Conservation (phyloP, 441 rosid genomes). For the Arabidopsis hybrid region DNA sequence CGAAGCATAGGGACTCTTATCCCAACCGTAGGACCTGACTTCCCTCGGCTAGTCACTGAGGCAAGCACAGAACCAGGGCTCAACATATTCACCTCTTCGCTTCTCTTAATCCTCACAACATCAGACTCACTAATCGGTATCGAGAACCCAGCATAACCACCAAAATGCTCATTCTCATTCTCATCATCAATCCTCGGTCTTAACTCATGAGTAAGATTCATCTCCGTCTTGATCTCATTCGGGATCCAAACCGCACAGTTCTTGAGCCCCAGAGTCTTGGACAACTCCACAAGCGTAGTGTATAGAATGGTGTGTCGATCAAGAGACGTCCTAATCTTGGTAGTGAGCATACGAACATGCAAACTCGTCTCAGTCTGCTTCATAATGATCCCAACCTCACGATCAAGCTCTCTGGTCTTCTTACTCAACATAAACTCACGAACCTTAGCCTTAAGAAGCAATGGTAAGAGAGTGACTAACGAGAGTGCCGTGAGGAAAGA, state of each 20-base stretch:
- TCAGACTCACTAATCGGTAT: conserved; percentile 79
- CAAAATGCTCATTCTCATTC: not conserved
- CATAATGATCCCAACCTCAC: conserved; percentile 46
- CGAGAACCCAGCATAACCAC: conserved; percentile 30
- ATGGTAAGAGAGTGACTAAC: conserved; percentile 33
- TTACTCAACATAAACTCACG: conserved; percentile 43
- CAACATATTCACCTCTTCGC: conserved; percentile 71
- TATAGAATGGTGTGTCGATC: conserved; percentile 80
- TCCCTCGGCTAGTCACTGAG: conserved; percentile 61
- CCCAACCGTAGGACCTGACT: conserved; percentile 77
- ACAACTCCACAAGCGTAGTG: conserved; percentile 89
- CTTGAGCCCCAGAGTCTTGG: conserved; percentile 78
- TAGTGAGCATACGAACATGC: conserved; percentile 95
- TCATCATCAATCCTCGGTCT: conserved; percentile 46
- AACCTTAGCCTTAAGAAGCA: conserved; percentile 45
- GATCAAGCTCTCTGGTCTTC: conserved; percentile 44
- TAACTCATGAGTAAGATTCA: conserved; percentile 74
- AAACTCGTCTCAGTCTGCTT: conserved; percentile 69
- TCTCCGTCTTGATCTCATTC: conserved; percentile 67
- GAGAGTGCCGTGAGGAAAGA: conserved; percentile 71
- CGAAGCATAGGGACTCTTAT: conserved; percentile 93
- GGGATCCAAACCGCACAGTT: conserved; percentile 99
- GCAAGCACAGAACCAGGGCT: conserved; percentile 63
- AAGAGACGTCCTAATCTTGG: conserved; percentile 86
- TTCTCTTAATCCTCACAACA: conserved; percentile 69